phyloP scores from a whole-genome alignment of 495 filamentous ascomycete genomes.

The Tetracladium setigerum region DNA sequence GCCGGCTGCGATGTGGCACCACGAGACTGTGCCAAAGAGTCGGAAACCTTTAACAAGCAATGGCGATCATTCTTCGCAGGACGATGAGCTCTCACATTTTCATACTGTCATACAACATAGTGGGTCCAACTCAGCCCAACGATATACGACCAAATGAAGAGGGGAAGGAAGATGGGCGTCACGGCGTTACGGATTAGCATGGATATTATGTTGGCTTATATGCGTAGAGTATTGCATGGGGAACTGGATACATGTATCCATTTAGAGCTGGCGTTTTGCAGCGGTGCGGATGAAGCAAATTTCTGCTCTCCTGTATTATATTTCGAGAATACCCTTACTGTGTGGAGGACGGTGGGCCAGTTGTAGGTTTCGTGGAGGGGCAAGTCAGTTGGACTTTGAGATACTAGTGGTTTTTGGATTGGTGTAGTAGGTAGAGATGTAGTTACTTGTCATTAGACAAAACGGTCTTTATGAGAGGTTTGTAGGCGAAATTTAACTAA shows the following conservation, averaged over 20 bases:
- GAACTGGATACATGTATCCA: conserved; percentile 13
- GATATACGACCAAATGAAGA: conserved; percentile 19
- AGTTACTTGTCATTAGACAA: no score
- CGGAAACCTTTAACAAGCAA: conserved; percentile 35
- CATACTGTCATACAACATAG: neutral
- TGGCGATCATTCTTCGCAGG: conserved; percentile 33
- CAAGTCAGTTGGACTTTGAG: no score
- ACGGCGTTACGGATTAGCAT: conserved; percentile 9
- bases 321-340: conserved; percentile 15
- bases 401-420: no score
- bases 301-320: conserved; percentile 14
- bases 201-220: conserved; percentile 9
- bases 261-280: conserved; percentile 15
- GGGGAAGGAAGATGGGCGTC: conserved; percentile 13
- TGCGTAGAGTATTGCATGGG: conserved; percentile 9
- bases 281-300: conserved; percentile 6
- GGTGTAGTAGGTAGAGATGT: no score
- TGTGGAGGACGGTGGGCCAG: neutral
- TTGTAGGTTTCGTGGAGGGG: no score
- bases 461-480: no score
- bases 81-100: neutral
- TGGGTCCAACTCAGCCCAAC: conserved; percentile 4
- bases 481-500: no score
- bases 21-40: conserved; percentile 63
- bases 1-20: conserved; percentile 52